Evolutionary conservation across 495 filamentous ascomycete species (phyloP).

Genomic region (Bacidia rubella): DNA sequence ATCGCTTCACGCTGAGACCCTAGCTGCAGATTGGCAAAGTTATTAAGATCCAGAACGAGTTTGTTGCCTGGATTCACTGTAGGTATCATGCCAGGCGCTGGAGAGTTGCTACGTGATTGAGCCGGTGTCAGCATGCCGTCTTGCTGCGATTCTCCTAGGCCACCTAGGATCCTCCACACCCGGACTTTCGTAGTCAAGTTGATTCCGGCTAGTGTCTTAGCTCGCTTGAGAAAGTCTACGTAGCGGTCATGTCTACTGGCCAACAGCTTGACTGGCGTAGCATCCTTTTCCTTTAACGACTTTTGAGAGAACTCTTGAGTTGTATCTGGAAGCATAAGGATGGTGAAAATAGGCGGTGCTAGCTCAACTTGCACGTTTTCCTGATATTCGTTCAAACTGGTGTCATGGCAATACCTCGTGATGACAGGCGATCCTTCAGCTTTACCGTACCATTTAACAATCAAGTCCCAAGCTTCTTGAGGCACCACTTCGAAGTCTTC

Average conservation of each 20-base stretch:
- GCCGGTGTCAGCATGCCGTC: constrained; percentile 45
- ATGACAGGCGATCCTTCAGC: constrained; percentile 58
- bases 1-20: constrained; percentile 58
- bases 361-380: constrained; percentile 70
- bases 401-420: constrained; percentile 65
- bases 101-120: constrained; percentile 41
- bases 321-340: constrained; percentile 58
- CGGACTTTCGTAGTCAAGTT: constrained; percentile 59
- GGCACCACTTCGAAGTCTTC: constrained; percentile 71
- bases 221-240: constrained; percentile 57
- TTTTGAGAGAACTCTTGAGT: constrained; percentile 43
- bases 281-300: constrained; percentile 38
- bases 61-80: constrained; percentile 44
- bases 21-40: constrained; percentile 54
- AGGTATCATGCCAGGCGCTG: constrained; percentile 28
- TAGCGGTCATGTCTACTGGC: constrained; percentile 54
- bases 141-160: constrained; percentile 23
- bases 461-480: constrained; percentile 62
- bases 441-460: constrained; percentile 71
- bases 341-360: constrained; percentile 72
- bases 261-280: constrained; percentile 45
- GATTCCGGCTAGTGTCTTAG: constrained; percentile 52
- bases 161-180: constrained; percentile 57
- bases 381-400: constrained; percentile 35
- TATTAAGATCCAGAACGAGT: constrained; percentile 57